Base-by-base conservation (phyloP, 495 filamentous ascomycete genomes). In the Penicillium angulare region DNA sequence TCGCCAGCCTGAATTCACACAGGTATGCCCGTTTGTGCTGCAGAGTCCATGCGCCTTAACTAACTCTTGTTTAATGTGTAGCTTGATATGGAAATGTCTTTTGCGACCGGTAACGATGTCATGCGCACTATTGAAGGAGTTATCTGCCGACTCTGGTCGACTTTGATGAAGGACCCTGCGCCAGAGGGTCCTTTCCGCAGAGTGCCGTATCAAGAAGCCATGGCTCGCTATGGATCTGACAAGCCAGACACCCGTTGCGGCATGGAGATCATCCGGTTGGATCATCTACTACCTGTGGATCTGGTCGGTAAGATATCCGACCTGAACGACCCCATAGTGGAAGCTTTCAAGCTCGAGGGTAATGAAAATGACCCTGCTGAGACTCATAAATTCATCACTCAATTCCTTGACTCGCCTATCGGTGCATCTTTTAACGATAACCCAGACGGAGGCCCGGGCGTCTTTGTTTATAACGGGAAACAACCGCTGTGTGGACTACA, bases 1-100 rank as follows among this genome's bases (percentile, higher is more conserved):
- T 66, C 78, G 93, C 51, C 93, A 98, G 64, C 93, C 93, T 3
- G 93, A 98, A 61, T 98, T 98, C 61, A 96, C 93, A 8, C 93
- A 98, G 78, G 87, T 88, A 74, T 56, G 63, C n/a, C n/a, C n/a
- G n/a, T 22, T 3, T 22, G 29, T 17, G 40, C 12, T 23, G 5
- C 9, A 10, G 22, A 16, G 33, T 15, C 33, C n/a, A 3, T 5
- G 0, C 17, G n/a, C 26, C 17, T 2, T 3, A 35, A 35, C 3
- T 22, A 3, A 12, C 22, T 12, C 41, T 59, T 8, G 60, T 49
- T 29, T 22, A 35, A 9, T 17, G 5, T 39, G 8, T 55, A 92
- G 87, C 80, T 97, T 31, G 93, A 98, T 79, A 50, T 98, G 27
- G 93, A 98, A 66, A 90, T 95, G 85, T 79, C 86, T 5, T 98